A percentile compares a stretch with the other conserved stretches of the same genome.
Evolutionary conservation across 2,329 filamentous ascomycete genomes (phyloP).

Genomic region (Falciphora oryzae): DNA sequence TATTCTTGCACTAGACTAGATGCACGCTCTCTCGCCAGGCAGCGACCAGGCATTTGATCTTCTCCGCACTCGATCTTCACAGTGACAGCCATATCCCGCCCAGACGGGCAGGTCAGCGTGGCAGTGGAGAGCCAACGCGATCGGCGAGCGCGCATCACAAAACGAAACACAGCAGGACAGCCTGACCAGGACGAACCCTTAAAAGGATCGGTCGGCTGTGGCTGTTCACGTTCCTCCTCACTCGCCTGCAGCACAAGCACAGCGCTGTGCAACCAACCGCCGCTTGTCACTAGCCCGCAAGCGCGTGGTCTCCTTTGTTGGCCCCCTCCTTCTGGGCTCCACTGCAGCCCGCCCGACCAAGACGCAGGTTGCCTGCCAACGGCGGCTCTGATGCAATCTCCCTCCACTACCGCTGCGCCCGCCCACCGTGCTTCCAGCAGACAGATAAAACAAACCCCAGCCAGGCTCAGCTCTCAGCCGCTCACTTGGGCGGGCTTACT

Average conservation of each 20-base stretch:
- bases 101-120: no score
- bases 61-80: background rate
- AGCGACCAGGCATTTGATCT: background rate
- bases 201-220: background rate
- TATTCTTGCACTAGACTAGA: no score
- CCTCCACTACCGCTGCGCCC: background rate
- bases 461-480: background rate
- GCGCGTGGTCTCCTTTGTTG: background rate
- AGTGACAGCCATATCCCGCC: background rate
- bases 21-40: no score
- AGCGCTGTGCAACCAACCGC: no score
- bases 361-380: slow-evolving; percentile 2
- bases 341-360: background rate
- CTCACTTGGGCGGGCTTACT: background rate
- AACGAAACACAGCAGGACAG: background rate
- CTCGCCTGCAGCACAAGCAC: background rate
- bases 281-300: background rate
- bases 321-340: background rate
- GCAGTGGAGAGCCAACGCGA: no score
- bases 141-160: background rate
- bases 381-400: background rate
- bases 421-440: background rate
- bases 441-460: background rate
- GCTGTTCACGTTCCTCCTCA: background rate
- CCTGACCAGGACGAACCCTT: background rate